A percentile compares a stretch with the other conserved stretches of the same genome.
These are phyloP conservation scores for Epicoccum sorghinum DNA, from an alignment of 2,329 filamentous ascomycete species.

Conservation along the genomic window DNA sequence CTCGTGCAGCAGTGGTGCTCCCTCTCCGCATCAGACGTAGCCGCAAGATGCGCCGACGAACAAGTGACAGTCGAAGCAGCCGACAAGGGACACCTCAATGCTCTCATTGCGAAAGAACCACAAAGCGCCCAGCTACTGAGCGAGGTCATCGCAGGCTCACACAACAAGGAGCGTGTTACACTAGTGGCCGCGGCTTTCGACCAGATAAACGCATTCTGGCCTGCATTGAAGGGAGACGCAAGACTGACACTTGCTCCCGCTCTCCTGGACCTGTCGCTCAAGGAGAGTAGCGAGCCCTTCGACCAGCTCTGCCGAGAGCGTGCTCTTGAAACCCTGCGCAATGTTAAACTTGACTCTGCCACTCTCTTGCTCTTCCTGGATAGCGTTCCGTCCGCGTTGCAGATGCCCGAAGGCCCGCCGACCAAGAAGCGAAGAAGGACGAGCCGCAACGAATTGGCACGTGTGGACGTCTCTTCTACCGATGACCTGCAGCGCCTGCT, in stretches of 20 bases:
- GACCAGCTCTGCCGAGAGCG: conserved; percentile 55
- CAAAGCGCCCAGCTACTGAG: conserved; percentile 64
- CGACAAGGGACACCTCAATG: conserved; percentile 60
- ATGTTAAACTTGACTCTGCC: conserved; percentile 73
- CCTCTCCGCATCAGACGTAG: conserved; percentile 59
- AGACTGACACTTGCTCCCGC: conserved; percentile 66
- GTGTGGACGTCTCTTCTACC: conserved; percentile 66
- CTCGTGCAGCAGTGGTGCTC: conserved; percentile 72
- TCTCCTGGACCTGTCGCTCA: conserved; percentile 67
- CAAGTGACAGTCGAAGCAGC: conserved; percentile 55
- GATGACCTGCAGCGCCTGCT: conserved; percentile 71
- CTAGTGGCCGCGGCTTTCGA: conserved; percentile 70
- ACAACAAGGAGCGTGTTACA: conserved; percentile 54
- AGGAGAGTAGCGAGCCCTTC: conserved; percentile 36
- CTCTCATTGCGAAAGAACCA: conserved; percentile 62
- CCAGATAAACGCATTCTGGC: conserved; percentile 75
- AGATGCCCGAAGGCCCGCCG: conserved; percentile 73
- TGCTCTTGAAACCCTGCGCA: conserved; percentile 74
- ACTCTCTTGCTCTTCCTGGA: conserved; percentile 76
- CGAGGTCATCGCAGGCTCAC: conserved; percentile 54
- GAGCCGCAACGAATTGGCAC: conserved; percentile 72
- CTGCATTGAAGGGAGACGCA: conserved; percentile 68
- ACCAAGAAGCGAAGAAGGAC: conserved; percentile 80
- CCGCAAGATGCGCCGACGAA: conserved; percentile 57
- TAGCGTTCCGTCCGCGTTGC: conserved; percentile 73